Evolutionary conservation across 2,329 filamentous ascomycete genomes (phyloP).

Genomic region (Cordyceps fumosorosea): DNA sequence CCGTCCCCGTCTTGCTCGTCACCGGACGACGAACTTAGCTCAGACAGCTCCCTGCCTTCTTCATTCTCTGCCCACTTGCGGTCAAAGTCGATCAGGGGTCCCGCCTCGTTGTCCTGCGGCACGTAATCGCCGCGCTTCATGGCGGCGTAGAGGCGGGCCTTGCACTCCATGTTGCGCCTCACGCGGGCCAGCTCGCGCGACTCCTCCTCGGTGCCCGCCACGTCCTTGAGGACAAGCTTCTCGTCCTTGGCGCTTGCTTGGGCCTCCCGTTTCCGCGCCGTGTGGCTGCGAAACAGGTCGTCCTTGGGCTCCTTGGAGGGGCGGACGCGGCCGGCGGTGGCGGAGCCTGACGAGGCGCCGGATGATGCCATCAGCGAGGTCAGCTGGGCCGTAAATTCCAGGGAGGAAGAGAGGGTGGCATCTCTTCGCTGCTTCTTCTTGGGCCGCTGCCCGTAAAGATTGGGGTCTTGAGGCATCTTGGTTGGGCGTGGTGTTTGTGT

Average conservation of each 20-base stretch:
- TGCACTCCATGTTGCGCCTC: slow-evolving; percentile 80
- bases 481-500: background rate
- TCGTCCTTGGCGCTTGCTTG: slow-evolving; percentile 40
- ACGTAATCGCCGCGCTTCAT: slow-evolving; percentile 86
- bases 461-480: slow-evolving; percentile 50
- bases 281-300: slow-evolving; percentile 36
- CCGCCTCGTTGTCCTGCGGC: slow-evolving; percentile 56
- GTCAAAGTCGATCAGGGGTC: slow-evolving; percentile 85
- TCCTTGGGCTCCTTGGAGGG: slow-evolving; percentile 38
- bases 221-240: slow-evolving; percentile 45
- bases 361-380: slow-evolving; percentile 66
- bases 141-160: slow-evolving; percentile 78
- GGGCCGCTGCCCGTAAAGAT: slow-evolving; percentile 71
- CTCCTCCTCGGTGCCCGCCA: slow-evolving; percentile 52
- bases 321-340: slow-evolving; percentile 38
- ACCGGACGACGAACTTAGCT: slow-evolving; percentile 23
- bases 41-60: slow-evolving; percentile 47
- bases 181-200: slow-evolving; percentile 64
- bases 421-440: slow-evolving; percentile 64
- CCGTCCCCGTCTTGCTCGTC: slow-evolving; percentile 36
- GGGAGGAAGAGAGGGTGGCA: slow-evolving; percentile 62
- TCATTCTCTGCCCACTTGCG: slow-evolving; percentile 81
- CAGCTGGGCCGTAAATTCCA: slow-evolving; percentile 85
- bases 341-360: slow-evolving; percentile 27
- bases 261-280: slow-evolving; percentile 20